Evolutionary conservation across 1,139 yeast genomes (phyloP).

Genomic region (Suhomyces yuchorum): DNA sequence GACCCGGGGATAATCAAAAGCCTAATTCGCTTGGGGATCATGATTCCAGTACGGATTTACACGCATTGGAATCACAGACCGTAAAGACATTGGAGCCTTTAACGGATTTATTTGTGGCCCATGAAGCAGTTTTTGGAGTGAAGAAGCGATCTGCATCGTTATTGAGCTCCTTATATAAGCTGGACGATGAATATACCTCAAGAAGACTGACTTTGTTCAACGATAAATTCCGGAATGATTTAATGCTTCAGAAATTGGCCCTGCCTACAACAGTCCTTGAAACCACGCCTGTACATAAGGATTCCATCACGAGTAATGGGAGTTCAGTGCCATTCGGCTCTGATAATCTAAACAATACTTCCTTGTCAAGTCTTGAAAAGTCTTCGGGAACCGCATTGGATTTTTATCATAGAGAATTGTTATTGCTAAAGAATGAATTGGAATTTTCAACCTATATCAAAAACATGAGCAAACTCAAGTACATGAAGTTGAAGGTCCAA

Average conservation of each 20-base stretch:
- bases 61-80: background rate
- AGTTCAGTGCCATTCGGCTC: conserved; percentile 3
- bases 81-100: conserved; percentile 22
- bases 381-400: conserved; percentile 32
- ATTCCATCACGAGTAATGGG: conserved; percentile 8
- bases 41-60: background rate
- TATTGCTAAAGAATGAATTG: conserved; percentile 61
- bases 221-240: conserved; percentile 22
- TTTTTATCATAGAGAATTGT: conserved; percentile 59
- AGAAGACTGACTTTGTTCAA: conserved; percentile 12
- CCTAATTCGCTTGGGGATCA: background rate
- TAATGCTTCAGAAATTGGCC: conserved; percentile 21
- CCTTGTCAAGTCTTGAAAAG: background rate
- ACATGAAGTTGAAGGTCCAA: conserved; percentile 37
- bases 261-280: conserved; percentile 31
- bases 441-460: conserved; percentile 62
- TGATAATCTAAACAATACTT: background rate
- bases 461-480: conserved; percentile 51
- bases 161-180: background rate
- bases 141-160: conserved; percentile 9
- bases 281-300: conserved; percentile 26
- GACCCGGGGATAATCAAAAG: background rate
- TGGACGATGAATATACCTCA: background rate
- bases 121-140: conserved; percentile 35
- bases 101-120: conserved; percentile 33